A percentile compares a stretch with the other conserved stretches of the same genome.
Conservation (phyloP, 495 filamentous ascomycete species). For the Lophiostoma macrostomum region DNA sequence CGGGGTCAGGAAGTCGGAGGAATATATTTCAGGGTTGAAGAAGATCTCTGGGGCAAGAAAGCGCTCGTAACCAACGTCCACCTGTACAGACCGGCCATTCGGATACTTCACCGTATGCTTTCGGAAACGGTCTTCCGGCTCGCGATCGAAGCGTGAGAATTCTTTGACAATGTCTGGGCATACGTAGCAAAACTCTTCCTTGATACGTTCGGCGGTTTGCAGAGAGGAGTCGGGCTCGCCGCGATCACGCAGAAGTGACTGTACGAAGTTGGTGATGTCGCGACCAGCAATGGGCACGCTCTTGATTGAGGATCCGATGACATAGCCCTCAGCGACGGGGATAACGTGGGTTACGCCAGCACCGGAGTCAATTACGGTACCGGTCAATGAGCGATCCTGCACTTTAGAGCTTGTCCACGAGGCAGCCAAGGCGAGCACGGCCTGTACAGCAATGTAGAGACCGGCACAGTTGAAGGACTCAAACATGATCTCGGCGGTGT, state of each 20-base stretch:
- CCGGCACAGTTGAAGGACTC: conserved; percentile 99
- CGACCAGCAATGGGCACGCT: conserved; percentile 95
- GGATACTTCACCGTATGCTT: conserved; percentile 84
- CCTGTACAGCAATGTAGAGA: conserved; percentile 97
- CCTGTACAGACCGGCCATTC: conserved; percentile 76
- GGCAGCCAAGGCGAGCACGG: conserved; percentile 90
- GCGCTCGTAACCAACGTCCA: conserved; percentile 96
- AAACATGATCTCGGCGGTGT: conserved; percentile 99
- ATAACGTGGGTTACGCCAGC: conserved; percentile 99
- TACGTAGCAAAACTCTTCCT: conserved; percentile 97
- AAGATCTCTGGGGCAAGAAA: conserved; percentile 99
- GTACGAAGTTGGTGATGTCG: conserved; percentile 97
- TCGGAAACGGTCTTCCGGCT: conserved; percentile 76
- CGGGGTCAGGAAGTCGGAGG: conserved; percentile 94
- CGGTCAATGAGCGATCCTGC: conserved; percentile 91
- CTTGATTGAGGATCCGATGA: conserved; percentile 98
- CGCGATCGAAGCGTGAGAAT: conserved; percentile 85
- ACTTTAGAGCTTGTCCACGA: conserved; percentile 99
- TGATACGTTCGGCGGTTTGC: conserved; percentile 96
- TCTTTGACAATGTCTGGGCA: conserved; percentile 98
- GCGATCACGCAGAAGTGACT: conserved; percentile 90
- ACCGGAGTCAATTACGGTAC: conserved; percentile 95
- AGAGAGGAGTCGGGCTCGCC: conserved; percentile 94
- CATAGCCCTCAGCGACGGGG: conserved; percentile 96
- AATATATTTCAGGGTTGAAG: conserved; percentile 99